These are phyloP conservation scores for Verticillium albo-atrum DNA, from an alignment of 2,329 filamentous ascomycete genomes.

Conservation along the genomic window DNA sequence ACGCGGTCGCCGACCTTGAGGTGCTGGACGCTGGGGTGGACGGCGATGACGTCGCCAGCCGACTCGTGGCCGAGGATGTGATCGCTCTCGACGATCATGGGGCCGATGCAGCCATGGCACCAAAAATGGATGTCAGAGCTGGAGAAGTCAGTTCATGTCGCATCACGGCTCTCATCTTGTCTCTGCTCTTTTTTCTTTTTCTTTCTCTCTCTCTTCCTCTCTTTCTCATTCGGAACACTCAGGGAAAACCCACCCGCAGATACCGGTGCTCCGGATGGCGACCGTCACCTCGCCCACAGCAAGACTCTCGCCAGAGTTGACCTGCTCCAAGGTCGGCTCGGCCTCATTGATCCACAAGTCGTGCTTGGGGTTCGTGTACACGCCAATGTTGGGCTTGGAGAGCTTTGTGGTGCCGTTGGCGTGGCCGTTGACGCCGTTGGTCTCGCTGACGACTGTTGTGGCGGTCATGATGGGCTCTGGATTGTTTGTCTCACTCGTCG, in stretches of 20 bases:
- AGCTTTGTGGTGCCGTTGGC: conserved; percentile 26
- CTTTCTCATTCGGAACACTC: background rate
- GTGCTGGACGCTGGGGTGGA: conserved; percentile 71
- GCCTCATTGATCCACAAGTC: conserved; percentile 85
- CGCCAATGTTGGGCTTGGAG: conserved; percentile 84
- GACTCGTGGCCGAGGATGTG: conserved; percentile 96
- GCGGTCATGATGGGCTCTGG: conserved; percentile 24
- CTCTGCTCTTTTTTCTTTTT: background rate
- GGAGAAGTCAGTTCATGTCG: conserved; percentile 12
- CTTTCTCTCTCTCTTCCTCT: background rate
- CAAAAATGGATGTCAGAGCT: conserved; percentile 97
- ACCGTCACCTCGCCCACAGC: conserved; percentile 82
- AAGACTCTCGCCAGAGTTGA: conserved; percentile 63
- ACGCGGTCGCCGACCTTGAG: conserved; percentile 86
- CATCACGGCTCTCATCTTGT: background rate
- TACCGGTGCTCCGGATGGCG: conserved; percentile 89
- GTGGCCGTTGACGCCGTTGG: conserved; percentile 5
- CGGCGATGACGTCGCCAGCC: conserved; percentile 76
- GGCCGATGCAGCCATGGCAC: conserved; percentile 91
- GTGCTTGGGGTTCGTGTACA: conserved; percentile 91
- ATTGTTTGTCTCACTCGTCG: background rate
- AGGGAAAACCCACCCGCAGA: conserved; percentile 69
- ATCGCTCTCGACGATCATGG: conserved; percentile 85
- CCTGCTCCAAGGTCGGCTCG: conserved; percentile 69
- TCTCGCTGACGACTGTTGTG: conserved; percentile 11